phyloP scores from a whole-genome alignment of 2,329 filamentous ascomycete species.

The Colletotrichum viniferum region DNA sequence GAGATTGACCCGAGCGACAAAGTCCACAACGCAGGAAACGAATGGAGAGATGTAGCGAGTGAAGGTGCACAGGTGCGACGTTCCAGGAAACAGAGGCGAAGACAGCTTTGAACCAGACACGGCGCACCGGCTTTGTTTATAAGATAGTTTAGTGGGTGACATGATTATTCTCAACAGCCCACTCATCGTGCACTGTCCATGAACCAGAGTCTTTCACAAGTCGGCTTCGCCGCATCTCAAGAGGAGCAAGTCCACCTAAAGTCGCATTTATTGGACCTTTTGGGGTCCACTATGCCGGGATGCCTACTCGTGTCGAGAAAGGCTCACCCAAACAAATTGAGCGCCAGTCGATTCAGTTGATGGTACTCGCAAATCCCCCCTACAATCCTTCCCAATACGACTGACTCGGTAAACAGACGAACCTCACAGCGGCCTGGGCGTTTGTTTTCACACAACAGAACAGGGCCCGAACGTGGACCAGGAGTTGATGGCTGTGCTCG shows the following conservation, averaged over 20 bases:
- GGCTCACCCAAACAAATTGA: neutral
- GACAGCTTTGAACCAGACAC: rapidly evolving
- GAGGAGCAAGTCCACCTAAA: neutral
- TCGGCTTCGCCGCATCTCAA: neutral
- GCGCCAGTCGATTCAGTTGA: neutral
- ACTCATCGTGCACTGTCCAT: neutral
- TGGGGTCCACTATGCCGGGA: neutral
- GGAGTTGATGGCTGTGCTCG: neutral
- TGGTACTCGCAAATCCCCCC: neutral
- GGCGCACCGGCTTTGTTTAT: neutral
- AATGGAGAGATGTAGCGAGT: neutral
- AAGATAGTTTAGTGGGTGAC: neutral
- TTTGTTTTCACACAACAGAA: neutral
- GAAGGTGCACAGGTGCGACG: neutral
- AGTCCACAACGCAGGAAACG: neutral
- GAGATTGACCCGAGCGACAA: neutral
- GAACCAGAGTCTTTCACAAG: neutral
- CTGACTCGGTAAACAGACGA: neutral
- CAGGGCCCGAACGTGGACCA: neutral
- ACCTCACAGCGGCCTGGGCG: neutral
- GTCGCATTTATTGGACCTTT: neutral
- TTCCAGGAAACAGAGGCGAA: neutral
- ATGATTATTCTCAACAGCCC: neutral
- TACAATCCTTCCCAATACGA: neutral
- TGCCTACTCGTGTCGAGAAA: neutral